These are phyloP conservation scores for Aspergillus sp. DNA, from an alignment of 2,329 filamentous ascomycete species.

Conservation along the genomic window DNA sequence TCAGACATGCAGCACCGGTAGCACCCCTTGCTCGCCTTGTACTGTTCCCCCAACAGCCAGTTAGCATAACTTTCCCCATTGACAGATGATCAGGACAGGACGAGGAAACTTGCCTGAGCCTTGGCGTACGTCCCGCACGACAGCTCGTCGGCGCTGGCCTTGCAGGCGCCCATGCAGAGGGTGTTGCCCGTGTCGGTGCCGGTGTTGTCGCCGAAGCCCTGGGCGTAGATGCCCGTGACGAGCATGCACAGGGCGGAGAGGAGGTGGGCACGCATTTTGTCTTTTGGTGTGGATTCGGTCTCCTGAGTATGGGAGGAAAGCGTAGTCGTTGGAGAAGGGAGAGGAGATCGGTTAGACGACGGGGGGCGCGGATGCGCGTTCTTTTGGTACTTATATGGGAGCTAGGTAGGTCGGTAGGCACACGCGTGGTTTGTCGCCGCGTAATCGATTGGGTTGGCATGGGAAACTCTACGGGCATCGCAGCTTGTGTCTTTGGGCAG, in stretches of 20 bases:
- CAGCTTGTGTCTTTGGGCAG: no score
- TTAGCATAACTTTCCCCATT: not conserved
- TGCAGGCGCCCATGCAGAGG: slow-evolving; percentile 8
- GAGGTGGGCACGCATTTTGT: slow-evolving; percentile 17
- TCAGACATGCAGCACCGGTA: slow-evolving; percentile 14
- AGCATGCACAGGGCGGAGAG: slow-evolving; percentile 16
- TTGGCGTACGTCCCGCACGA: not conserved
- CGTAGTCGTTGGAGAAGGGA: no score
- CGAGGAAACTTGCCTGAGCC: not conserved
- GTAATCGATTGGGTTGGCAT: no score
- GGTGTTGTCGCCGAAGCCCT: not conserved
- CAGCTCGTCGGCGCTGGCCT: not conserved
- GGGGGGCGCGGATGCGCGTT: no score
- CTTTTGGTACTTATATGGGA: not conserved
- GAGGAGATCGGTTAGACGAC: no score
- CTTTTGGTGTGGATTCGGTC: not conserved
- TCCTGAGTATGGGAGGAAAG: no score
- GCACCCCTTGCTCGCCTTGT: slow-evolving; percentile 10
- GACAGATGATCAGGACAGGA: not conserved
- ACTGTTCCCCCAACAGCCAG: slow-evolving; percentile 1
- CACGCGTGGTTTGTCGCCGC: no score
- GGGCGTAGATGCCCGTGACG: slow-evolving; percentile 7
- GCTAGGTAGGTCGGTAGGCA: no score
- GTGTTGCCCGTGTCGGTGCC: slow-evolving; percentile 12
- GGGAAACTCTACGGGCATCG: no score